Base-by-base conservation (phyloP, 2,329 filamentous ascomycete genomes). In the Diaporthe helianthi region DNA sequence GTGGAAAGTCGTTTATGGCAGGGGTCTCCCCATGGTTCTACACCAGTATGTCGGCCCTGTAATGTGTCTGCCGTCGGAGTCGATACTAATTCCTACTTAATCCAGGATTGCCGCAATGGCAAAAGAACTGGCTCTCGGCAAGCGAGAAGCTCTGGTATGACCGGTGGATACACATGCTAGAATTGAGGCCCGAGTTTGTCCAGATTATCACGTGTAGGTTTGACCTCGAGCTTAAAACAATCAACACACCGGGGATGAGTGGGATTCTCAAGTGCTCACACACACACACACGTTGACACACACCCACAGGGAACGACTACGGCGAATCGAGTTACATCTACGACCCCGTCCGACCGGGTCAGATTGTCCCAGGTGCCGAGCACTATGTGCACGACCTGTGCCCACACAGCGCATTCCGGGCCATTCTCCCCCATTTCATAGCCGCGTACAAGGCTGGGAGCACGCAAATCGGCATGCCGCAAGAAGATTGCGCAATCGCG, bases 281-380 rank as follows among this genome's bases (percentile, higher is more conserved):
- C n/a, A n/a, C n/a, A n/a, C n/a, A n/a, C n/a, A n/a, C n/a, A n/a
- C n/a, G n/a, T n/a, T n/a, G n/a, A n/a, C n/a, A 24, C 53, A n/a
- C 26, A 15, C 47, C 12, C 12, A 46, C 60, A 80, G 79, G 80
- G 86, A 89, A 89, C 72, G 87, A 89, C 74, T 89, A 83, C 71
- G 87, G 87, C 41, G 87, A 89, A 75, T 84, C 86, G 1, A 86
- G 87, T 75, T 88, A 89, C 74, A 85, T 88, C 71, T 83, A 83
- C 26, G 84, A 84, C 4, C 79, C 86, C 38, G 77, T 80, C 52
- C 68, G 65, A 3, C 73, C 80, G 4, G 74, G 76, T 6, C 81
- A 83, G 49, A 80, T 85, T 10, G 82, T 83, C 2, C 73, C 79
- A 3, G 85, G 84, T 3, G 84, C 86, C 3, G 80, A 81, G n/a